Conservation (phyloP, 179 eudicot genomes). For the Vitellaria paradoxa region DNA sequence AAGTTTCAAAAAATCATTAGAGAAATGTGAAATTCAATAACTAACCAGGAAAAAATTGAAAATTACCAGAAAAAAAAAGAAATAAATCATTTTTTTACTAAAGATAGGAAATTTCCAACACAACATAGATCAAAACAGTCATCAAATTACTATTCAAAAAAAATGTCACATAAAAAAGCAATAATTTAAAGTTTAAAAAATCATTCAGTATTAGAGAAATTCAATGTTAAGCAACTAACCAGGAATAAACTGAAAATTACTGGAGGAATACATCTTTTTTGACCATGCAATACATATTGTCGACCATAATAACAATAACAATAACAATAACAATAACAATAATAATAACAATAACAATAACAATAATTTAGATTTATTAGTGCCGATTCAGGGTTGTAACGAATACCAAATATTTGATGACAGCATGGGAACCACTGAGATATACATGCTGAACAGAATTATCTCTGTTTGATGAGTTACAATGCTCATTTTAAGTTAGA, state of each 20-base stretch:
- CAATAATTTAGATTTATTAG: not conserved
- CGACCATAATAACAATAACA: not conserved
- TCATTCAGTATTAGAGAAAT: too few species aligned
- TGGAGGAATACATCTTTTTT: too few species aligned
- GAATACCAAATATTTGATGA: not conserved
- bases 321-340: too few species aligned
- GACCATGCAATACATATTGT: not conserved
- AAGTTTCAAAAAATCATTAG: not conserved
- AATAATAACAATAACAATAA: too few species aligned
- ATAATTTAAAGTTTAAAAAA: too few species aligned
- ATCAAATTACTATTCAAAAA: too few species aligned
- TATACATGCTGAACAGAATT: too few species aligned
- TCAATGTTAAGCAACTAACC: too few species aligned
- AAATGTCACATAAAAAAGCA: too few species aligned
- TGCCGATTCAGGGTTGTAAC: not conserved
- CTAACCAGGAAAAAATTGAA: not conserved
- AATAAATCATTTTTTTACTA: too few species aligned
- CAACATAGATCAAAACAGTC: conserved; percentile 6
- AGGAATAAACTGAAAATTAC: too few species aligned
- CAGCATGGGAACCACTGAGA: not conserved
- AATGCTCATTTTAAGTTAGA: not conserved
- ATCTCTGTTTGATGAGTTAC: not conserved
- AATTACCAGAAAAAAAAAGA: not conserved
- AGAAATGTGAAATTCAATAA: not conserved
- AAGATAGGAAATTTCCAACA: too few species aligned